These are phyloP conservation scores for Syncephalastrum monosporum DNA, from an alignment of 371 early-diverging fungal genomes.

Conservation along the genomic window DNA sequence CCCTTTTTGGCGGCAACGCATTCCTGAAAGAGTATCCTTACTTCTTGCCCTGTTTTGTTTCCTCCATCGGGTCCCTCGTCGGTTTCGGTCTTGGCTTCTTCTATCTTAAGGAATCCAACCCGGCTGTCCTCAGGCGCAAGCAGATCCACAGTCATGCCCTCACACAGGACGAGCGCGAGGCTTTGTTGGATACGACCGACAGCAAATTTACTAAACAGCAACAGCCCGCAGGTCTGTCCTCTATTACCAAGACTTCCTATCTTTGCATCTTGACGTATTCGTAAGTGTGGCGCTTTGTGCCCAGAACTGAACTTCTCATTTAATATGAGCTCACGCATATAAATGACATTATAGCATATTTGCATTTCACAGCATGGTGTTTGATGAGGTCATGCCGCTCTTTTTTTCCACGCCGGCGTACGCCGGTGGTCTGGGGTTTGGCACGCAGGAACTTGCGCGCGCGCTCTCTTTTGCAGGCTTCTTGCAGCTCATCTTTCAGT, in stretches of 20 bases:
- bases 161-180: conserved; percentile 2
- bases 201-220: conserved; percentile 3
- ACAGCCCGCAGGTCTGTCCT: conserved; percentile 7
- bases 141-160: conserved; percentile 9
- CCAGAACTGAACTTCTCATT: not conserved
- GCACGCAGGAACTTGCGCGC: conserved; percentile 42
- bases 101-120: conserved; percentile 75
- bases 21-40: conserved; percentile 79
- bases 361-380: conserved; percentile 69
- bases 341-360: conserved; percentile 29
- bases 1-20: conserved; percentile 60
- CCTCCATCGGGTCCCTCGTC: conserved; percentile 59
- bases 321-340: not conserved
- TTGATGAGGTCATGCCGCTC: conserved; percentile 73
- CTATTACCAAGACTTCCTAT: conserved; percentile 25
- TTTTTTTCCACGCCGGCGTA: conserved; percentile 55
- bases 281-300: conserved; percentile 17
- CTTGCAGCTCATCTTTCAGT: conserved; percentile 51
- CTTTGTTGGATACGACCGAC: conserved; percentile 3
- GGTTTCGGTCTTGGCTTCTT: conserved; percentile 71
- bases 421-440: conserved; percentile 51
- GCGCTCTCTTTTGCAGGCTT: conserved; percentile 48
- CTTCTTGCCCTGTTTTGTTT: conserved; percentile 82
- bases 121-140: conserved; percentile 20
- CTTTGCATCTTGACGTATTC: conserved; percentile 41